phyloP scores from a whole-genome alignment of 2,329 filamentous ascomycete genomes.

The Sporothrix protearum region DNA sequence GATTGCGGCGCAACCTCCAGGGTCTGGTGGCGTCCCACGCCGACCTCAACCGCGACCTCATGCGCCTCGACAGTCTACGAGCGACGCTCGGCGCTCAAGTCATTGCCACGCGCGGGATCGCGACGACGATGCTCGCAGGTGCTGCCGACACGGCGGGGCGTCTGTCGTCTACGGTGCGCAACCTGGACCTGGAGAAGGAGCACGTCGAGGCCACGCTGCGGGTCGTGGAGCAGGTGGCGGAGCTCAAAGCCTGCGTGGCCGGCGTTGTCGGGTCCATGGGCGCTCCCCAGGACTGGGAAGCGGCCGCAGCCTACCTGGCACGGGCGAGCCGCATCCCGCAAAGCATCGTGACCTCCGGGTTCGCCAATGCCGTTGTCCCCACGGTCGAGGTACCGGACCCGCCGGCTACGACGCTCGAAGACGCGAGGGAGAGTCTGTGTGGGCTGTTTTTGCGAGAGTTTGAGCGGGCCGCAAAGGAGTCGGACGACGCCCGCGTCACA shows the following conservation, averaged over 20 bases:
- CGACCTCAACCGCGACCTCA: conserved; percentile 80
- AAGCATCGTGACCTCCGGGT: conserved; percentile 75
- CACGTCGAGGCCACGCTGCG: conserved; percentile 85
- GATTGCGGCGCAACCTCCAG: conserved; percentile 71
- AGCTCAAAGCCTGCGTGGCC: conserved; percentile 93
- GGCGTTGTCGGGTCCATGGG: conserved; percentile 96
- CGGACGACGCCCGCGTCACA: conserved; percentile 85
- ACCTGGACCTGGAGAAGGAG: conserved; percentile 85
- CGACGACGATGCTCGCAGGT: conserved; percentile 84
- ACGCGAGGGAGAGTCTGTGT: conserved; percentile 84
- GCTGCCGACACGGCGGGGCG: conserved; percentile 81
- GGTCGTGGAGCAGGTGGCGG: conserved; percentile 92
- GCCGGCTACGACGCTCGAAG: conserved; percentile 80
- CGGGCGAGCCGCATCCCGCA: conserved; percentile 77
- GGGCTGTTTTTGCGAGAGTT: conserved; percentile 91
- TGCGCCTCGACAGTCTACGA: conserved; percentile 81
- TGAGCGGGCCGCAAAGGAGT: conserved; percentile 81
- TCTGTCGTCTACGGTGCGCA: conserved; percentile 81
- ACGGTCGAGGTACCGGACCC: conserved; percentile 93
- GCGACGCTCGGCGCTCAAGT: conserved; percentile 85
- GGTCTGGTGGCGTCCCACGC: conserved; percentile 76
- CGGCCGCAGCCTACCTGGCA: conserved; percentile 82
- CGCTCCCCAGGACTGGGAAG: conserved; percentile 97
- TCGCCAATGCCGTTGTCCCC: conserved; percentile 88
- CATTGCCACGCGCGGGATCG: conserved; percentile 75